Conservation (phyloP, 192 early-diverging fungal genomes). For the Paraglomus brasilianum region DNA sequence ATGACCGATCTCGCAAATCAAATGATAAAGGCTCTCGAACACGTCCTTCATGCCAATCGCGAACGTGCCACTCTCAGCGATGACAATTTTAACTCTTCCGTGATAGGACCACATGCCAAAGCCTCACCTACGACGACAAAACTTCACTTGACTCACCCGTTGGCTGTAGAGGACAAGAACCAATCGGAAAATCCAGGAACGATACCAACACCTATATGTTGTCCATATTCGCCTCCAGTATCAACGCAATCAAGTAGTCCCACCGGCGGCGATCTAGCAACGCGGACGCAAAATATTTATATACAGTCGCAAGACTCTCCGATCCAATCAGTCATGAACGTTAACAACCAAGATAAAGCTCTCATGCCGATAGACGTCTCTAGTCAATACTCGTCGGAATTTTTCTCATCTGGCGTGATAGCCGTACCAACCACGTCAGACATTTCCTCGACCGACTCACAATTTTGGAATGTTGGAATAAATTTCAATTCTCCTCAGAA, state of each 20-base stretch:
- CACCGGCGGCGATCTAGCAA: not conserved
- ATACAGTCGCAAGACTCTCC: not conserved
- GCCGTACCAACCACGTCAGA: not conserved
- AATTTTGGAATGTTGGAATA: not conserved
- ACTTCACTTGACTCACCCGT: not conserved
- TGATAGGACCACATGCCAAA: not conserved
- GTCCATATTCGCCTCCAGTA: conserved; percentile 5
- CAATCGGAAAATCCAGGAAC: not conserved
- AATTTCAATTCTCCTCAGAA: not conserved
- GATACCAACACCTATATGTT: not conserved
- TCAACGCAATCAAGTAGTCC: conserved; percentile 12
- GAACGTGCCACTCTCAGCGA: not conserved
- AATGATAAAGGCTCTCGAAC: conserved; percentile 14
- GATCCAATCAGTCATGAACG: not conserved
- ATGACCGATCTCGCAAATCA: conserved; percentile 22
- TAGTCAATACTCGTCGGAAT: not conserved
- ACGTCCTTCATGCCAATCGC: conserved; percentile 3
- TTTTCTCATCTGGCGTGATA: not conserved
- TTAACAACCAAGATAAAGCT: not conserved
- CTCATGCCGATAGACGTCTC: not conserved
- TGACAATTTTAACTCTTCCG: not conserved
- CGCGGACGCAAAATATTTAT: not conserved
- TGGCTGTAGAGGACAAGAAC: not conserved
- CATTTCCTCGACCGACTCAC: not conserved
- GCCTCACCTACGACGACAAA: not conserved